phyloP scores from a whole-genome alignment of 805 yeast species.

The Wilhelminamyces savonicus region DNA sequence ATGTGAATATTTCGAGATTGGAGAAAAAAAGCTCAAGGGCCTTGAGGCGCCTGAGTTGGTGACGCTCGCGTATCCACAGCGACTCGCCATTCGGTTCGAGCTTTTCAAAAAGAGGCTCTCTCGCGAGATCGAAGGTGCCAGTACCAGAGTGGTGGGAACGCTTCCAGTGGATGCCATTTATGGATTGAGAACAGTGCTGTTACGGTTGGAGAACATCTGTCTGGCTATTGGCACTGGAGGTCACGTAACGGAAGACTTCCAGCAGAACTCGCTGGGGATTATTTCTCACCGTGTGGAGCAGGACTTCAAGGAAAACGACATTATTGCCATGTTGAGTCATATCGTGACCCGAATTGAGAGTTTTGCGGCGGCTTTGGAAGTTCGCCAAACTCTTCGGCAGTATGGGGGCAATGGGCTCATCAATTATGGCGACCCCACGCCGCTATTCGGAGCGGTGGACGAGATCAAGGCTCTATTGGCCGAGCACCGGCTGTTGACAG shows the following conservation, averaged over 20 bases:
- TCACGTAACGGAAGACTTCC: constrained; percentile 19
- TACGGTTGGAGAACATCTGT: constrained; percentile 54
- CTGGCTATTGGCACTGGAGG: constrained; percentile 43
- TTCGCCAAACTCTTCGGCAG: too few relatives aligned
- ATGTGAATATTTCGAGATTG: constrained; percentile 59
- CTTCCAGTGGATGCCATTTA: constrained; percentile 40
- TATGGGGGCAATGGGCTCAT: constrained; percentile 19
- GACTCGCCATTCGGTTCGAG: constrained; percentile 55
- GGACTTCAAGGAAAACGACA: constrained; percentile 32
- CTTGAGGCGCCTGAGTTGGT: constrained; percentile 88
- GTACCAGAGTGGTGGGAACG: constrained; percentile 32
- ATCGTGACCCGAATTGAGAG: constrained; percentile 66
- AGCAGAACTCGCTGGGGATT: constrained; percentile 17
- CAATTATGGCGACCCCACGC: constrained; percentile 10
- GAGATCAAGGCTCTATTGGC: too few relatives aligned
- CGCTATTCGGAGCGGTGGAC: constrained; percentile 17
- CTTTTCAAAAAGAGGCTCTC: constrained; percentile 23
- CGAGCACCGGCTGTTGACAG: constrained; percentile 5
- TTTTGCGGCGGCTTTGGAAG: constrained; percentile 32
- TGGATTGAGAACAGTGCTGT: constrained; percentile 47
- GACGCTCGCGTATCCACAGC: constrained; percentile 69
- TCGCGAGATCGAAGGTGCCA: constrained; percentile 8
- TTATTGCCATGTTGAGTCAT: constrained; percentile 54
- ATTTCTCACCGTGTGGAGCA: constrained; percentile 13
- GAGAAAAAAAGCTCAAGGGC: constrained; percentile 89